Percentiles rank a stretch among this genome's conserved stretches.
phyloP scores from a whole-genome alignment of 352 stramenopile species.

The Pythium chondricola region DNA sequence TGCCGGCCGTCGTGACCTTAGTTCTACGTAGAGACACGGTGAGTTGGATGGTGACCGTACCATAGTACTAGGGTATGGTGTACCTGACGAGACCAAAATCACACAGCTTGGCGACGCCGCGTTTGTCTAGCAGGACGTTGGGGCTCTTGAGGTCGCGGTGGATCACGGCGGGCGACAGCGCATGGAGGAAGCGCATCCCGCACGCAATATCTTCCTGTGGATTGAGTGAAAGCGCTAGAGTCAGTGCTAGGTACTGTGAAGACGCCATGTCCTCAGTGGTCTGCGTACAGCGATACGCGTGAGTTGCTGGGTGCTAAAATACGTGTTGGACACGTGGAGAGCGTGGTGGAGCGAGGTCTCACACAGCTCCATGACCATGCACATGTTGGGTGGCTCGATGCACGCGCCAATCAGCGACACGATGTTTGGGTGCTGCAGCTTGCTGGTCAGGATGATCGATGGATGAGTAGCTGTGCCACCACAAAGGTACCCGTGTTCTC shows the following conservation, averaged over 20 bases:
- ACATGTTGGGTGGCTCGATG: slow-evolving; percentile 69
- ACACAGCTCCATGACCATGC: slow-evolving; percentile 79
- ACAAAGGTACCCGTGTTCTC: neutral
- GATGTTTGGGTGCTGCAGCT: slow-evolving; percentile 68
- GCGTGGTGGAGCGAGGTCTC: slow-evolving; percentile 57
- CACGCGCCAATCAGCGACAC: slow-evolving; percentile 71
- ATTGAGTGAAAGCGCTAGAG: neutral
- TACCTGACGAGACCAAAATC: slow-evolving; percentile 88
- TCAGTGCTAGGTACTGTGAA: neutral
- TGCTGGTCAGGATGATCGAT: slow-evolving; percentile 25
- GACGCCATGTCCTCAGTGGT: no score
- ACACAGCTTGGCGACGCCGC: slow-evolving; percentile 82
- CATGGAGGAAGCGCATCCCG: slow-evolving; percentile 88
- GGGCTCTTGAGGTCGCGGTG: slow-evolving; percentile 89
- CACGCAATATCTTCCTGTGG: slow-evolving; percentile 61
- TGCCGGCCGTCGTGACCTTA: slow-evolving; percentile 74
- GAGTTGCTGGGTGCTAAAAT: slow-evolving; percentile 47
- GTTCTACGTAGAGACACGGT: slow-evolving; percentile 33
- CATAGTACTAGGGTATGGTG: neutral
- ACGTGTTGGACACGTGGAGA: slow-evolving; percentile 47
- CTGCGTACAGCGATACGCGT: slow-evolving; percentile 35
- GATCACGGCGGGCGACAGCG: slow-evolving; percentile 71
- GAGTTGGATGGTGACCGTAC: neutral
- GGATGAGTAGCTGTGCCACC: slow-evolving; percentile 16
- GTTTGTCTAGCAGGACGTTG: slow-evolving; percentile 79